These are phyloP conservation scores for Wickerhamiella sorbophila DNA, from an alignment of 805 yeast genomes.

Conservation along the genomic window DNA sequence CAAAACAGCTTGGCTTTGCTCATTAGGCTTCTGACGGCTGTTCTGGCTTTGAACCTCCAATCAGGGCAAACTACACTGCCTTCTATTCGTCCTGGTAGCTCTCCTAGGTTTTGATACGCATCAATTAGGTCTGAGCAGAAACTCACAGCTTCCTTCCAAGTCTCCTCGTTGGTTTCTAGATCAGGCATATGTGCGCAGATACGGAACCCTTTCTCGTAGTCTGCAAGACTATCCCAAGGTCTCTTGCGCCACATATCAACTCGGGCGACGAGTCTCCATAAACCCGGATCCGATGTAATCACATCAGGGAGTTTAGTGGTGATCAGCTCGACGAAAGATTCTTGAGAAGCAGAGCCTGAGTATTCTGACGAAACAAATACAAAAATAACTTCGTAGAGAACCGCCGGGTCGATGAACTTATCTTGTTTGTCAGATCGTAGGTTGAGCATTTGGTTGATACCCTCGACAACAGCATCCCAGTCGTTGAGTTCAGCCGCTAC, in stretches of 20 bases:
- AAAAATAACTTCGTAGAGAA: slow-evolving; percentile 62
- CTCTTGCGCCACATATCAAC: slow-evolving; percentile 75
- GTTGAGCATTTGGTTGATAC: slow-evolving; percentile 48
- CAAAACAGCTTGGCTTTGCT: slow-evolving; percentile 46
- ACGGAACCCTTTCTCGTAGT: slow-evolving; percentile 76
- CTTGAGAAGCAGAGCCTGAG: slow-evolving; percentile 22
- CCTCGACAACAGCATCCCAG: slow-evolving; percentile 78
- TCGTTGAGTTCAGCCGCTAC: slow-evolving; percentile 72
- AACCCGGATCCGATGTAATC: slow-evolving; percentile 46
- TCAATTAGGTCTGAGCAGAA: slow-evolving; percentile 66
- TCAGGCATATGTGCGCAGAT: slow-evolving; percentile 53
- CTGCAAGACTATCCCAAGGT: slow-evolving; percentile 80
- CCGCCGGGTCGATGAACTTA: slow-evolving; percentile 50
- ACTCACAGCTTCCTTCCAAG: slow-evolving; percentile 70
- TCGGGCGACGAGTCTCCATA: slow-evolving; percentile 74
- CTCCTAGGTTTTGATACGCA: slow-evolving; percentile 82
- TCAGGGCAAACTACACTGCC: slow-evolving; percentile 74
- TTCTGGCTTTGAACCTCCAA: slow-evolving; percentile 75
- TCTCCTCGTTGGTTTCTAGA: slow-evolving; percentile 40
- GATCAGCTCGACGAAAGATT: slow-evolving; percentile 54
- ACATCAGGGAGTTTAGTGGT: slow-evolving; percentile 54
- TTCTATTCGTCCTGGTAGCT: slow-evolving; percentile 40
- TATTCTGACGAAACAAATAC: slow-evolving; percentile 3
- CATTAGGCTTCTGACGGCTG: slow-evolving; percentile 57
- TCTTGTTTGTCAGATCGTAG: slow-evolving; percentile 42